Evolutionary conservation across 2,329 filamentous ascomycete species (phyloP), one percentile per base, ranked within the genome.

Genomic region (Scedosporium apiospermum): DNA sequence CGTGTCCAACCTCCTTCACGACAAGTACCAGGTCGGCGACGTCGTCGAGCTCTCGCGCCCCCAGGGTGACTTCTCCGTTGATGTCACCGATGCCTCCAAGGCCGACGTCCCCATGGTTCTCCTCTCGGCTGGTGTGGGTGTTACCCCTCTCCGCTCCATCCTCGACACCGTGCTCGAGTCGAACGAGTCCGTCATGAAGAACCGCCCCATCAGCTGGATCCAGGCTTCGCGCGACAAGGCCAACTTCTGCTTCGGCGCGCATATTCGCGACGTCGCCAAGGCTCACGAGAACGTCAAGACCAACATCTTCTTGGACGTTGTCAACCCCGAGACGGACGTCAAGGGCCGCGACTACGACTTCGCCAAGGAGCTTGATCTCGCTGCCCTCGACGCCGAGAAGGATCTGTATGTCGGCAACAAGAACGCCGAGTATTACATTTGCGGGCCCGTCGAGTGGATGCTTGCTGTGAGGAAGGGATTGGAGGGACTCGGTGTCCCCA

Each of bases 391-490:
- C 65, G 71, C 73, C 26, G 75, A 82, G 7, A 69, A 74, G 0
- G 76, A 83, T 57, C 74, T 93, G n/a, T 83, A 80, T 66, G 70
- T 87, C 1, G 74, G 77, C 21, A 76, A 88, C 67, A 59, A 72
- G 0, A 74, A 74, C 53, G 79, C 89, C 0, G 77, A 86, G 68
- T 93, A 91, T 72, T 92, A 83, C 67, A 75, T 90, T 61, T 93
- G 90, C 69, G 90, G 89, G 0, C 89, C 89, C 0, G 78, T 80
- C 64, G 70, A 72, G 6, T 93, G 91, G 77, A 93, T 93, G 90
- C 68, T 79, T 9, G 81, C 84, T 44, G 75, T 83, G 23, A 76
- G 83, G 66, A 72, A 74, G 6, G 79, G 76, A 66, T 75, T 92
- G 63, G 74, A 79, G 67, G 74, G 68, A 2, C 73, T 77, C 62